Base-by-base conservation (phyloP, 257 asterid species). In the Nicotiana knightiana region DNA sequence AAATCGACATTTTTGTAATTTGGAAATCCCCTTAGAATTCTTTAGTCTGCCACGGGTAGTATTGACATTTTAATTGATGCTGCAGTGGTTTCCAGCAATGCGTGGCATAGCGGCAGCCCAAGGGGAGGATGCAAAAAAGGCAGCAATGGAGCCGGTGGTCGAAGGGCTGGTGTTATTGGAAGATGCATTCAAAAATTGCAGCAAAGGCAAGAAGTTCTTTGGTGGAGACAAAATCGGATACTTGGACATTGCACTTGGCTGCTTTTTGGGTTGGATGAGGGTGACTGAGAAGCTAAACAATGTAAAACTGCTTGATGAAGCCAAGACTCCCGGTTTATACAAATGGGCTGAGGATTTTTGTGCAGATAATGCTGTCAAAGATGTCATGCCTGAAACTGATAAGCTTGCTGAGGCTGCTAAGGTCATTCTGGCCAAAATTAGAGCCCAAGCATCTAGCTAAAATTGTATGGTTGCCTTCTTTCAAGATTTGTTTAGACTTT, bases 201-300 rank as follows among this genome's bases (percentile, higher is more conserved):
- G 91, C 90, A 90, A 89, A 76, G 96, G 91, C 16, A 87, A 87
- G 15, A 79, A 51, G 8, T 91, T 86, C 76, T 93, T 89, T 39
- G 91, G 93, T 15, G 94, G 92, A 48, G 93, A 92, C 16, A 84
- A 51, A 16, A 84, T 90, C 55, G 97, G 97, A 5, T 90, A 79
- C 79, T 26, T 92, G 46, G 97, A 91, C 86, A 81, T 90, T 61
- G 93, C 89, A 6, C 83, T 91, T n/a, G 97, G 97, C 2, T 64
- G 90, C 77, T 88, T 58, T 78, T 43, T 90, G 77, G 93, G 86
- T 12, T 91, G 93, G 93, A 17, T 90, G 0, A 85, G 81, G 53
- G 88, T 88, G 24, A 79, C 55, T 1, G 96, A 88, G 77, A 54
- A 76, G 9, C 46, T 79, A 24, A 59, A 5, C 61, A 85, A 84